Percentiles rank a stretch among this genome's conserved stretches.
Evolutionary conservation across 169 alveolate genomes (phyloP).

Genomic region (Cryptosporidium xiaoi): DNA sequence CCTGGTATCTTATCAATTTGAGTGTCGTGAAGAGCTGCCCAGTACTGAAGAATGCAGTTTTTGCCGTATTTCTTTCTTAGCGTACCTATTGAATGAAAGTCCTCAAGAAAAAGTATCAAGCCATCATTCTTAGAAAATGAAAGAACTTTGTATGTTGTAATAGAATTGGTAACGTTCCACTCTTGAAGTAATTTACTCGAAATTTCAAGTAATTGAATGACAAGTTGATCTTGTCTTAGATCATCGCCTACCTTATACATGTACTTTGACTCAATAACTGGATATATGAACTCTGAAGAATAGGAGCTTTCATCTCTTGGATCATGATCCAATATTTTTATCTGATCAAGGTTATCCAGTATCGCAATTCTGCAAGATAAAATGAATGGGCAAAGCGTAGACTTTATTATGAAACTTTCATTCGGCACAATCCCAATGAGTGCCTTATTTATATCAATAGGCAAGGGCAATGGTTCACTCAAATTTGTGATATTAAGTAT

Average conservation of each 20-base stretch:
- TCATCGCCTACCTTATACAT: slow-evolving; percentile 97
- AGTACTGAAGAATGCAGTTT: slow-evolving; percentile 75
- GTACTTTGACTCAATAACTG: slow-evolving; percentile 74
- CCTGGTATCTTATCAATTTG: slow-evolving; percentile 30
- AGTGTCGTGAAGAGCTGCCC: slow-evolving; percentile 71
- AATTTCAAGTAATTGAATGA: slow-evolving; percentile 88
- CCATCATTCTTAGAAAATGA: slow-evolving; percentile 87
- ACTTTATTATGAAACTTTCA: slow-evolving; percentile 64
- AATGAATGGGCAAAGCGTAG: slow-evolving; percentile 64
- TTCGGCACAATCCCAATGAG: slow-evolving; percentile 63
- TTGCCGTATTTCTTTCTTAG: slow-evolving; percentile 75
- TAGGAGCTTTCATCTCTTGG: slow-evolving; percentile 17
- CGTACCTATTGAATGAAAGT: slow-evolving; percentile 76
- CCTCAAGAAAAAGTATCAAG: slow-evolving; percentile 83
- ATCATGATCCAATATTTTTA: slow-evolving; percentile 1
- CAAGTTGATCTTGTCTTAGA: slow-evolving; percentile 93
- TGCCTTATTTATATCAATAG: slow-evolving; percentile 70
- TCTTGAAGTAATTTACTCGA: slow-evolving; percentile 89
- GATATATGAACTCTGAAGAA: slow-evolving; percentile 59
- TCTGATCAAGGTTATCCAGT: not conserved
- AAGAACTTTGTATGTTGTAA: slow-evolving; percentile 88
- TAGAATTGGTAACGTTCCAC: slow-evolving; percentile 89
- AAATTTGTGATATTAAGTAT: slow-evolving; percentile 43
- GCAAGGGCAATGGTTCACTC: slow-evolving; percentile 53
- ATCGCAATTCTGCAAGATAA: slow-evolving; percentile 71